Base-by-base conservation (phyloP, 164 flowering plant species). In the Tinospora cordifolia region DNA sequence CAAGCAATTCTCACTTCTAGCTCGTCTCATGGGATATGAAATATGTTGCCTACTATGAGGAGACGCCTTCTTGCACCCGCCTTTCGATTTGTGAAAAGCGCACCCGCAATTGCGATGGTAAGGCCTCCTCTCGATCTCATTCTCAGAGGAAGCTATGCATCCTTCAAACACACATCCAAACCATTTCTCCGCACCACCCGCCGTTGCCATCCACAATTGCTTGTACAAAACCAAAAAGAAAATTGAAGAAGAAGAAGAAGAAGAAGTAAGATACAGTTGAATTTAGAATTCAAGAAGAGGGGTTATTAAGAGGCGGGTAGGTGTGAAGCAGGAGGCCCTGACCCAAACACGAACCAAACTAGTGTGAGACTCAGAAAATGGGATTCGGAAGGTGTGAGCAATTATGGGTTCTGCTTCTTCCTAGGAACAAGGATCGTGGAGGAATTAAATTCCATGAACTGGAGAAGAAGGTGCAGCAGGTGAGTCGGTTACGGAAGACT, bases 61-160 rank as follows among this genome's bases (percentile, higher is more conserved):
- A 70, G 63, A 63, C 4, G 71, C 64, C 21, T 40, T 65, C 44
- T 74, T 27, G 46, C 47, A 60, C 17, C 34, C 66, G 49, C 62
- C 67, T 63, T 58, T 68, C 14, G 60, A 11, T 17, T 68, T 75
- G 68, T 80, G 83, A 66, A 80, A 57, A 6, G 81, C 80, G 41
- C 83, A 66, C 21, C 54, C 46, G 14, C 68, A 66, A 41, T 66
- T 66, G 30, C 54, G 68, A 65, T 66, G 68, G n/a, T 66, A 66
- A 3, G 68, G 68, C 51, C 68, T 41, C 68, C 54, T 10, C 24
- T 66, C 68, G 0, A 77, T 63, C 26, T 70, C 67, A 57, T 15
- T 63, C 41, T 70, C 60, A 2, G 59, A 17, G 9, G 25, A 8
- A 1, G 58, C 41, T 2, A 70, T 46, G 60, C 73, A 41, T 46